Base-by-base conservation (phyloP, 192 early-diverging fungal species). In the Linderina pennispora region DNA sequence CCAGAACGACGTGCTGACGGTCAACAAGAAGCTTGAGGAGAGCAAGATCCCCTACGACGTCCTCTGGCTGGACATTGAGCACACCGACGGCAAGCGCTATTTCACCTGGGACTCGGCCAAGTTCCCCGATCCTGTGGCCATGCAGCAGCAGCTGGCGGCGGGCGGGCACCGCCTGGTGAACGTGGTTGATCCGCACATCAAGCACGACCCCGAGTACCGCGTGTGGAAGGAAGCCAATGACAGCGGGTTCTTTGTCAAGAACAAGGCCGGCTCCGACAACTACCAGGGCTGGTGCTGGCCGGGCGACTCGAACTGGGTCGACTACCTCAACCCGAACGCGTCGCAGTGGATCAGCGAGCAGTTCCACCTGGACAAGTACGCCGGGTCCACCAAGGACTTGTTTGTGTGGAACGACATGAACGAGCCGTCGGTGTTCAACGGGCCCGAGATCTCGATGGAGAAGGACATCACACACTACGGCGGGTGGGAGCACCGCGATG, bases 331-430 rank as follows among this genome's bases (percentile, higher is more conserved):
- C 59, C 83, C 85, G 0, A 69, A 62, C 10, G 87, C 90, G 2
- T 70, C 80, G 5, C 55, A 77, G 23, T 97, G 86, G 86, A 94
- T 90, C 85, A 65, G 80, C 19, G 65, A 76, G 15, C 73, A 83
- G 55, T 99, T 93, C 60, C 45, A 64, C 8, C 83, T 85, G 59
- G 76, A 81, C 53, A 73, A 85, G 37, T 99, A 94, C 69, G 66
- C 85, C 48, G 90, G 88, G 20, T 89, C 89, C 8, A 89, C 91
- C 9, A 67, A 76, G 15, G 58, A 58, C 32, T 76, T 98, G 15
- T 92, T 87, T 65, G 84, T 91, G 2, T 99, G 97, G 97, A 98
- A 97, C 66, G 97, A 99, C 53, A 99, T 99, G 97, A 99, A 99
- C 61, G 97, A 99, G 72, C 94, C 93, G 1, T 85, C 88, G 5